Percentiles rank a stretch among this genome's conserved stretches.
These are phyloP conservation scores for Suhomyces choctaworum DNA, from an alignment of 1,139 yeast genomes.

Conservation along the genomic window DNA sequence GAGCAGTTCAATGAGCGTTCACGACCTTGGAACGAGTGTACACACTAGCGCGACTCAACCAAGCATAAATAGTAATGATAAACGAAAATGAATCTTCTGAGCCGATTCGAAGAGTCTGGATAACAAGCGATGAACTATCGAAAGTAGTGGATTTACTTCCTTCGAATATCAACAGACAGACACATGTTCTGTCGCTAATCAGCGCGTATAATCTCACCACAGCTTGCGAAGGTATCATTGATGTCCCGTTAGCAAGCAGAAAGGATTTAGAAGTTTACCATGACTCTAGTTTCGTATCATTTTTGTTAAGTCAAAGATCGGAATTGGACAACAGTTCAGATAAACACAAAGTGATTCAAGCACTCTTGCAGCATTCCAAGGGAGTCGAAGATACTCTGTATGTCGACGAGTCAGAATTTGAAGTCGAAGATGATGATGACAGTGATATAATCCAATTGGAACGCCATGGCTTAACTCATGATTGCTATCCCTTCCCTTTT, in stretches of 20 bases:
- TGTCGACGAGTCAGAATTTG: too few species aligned
- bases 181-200: slow-evolving; percentile 45
- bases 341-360: background rate
- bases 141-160: slow-evolving; percentile 48
- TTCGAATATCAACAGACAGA: slow-evolving; percentile 52
- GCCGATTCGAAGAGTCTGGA: slow-evolving; percentile 22
- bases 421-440: background rate
- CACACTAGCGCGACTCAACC: too few species aligned
- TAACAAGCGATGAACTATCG: slow-evolving; percentile 23
- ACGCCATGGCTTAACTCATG: slow-evolving; percentile 49
- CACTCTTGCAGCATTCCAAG: too few species aligned
- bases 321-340: slow-evolving; percentile 5
- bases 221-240: slow-evolving; percentile 24
- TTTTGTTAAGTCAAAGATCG: slow-evolving; percentile 28
- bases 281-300: slow-evolving; percentile 35
- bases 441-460: slow-evolving; percentile 1
- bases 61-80: too few species aligned
- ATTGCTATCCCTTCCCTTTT: slow-evolving; percentile 63
- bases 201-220: slow-evolving; percentile 40
- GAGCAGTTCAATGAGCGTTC: background rate
- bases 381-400: too few species aligned
- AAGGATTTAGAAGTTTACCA: slow-evolving; percentile 41
- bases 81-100: background rate
- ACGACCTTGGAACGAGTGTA: too few species aligned
- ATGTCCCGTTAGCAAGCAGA: slow-evolving; percentile 23